Evolutionary conservation across 768 basidiomycete genomes (phyloP).

Genomic region (Glaciozyma martinii): DNA sequence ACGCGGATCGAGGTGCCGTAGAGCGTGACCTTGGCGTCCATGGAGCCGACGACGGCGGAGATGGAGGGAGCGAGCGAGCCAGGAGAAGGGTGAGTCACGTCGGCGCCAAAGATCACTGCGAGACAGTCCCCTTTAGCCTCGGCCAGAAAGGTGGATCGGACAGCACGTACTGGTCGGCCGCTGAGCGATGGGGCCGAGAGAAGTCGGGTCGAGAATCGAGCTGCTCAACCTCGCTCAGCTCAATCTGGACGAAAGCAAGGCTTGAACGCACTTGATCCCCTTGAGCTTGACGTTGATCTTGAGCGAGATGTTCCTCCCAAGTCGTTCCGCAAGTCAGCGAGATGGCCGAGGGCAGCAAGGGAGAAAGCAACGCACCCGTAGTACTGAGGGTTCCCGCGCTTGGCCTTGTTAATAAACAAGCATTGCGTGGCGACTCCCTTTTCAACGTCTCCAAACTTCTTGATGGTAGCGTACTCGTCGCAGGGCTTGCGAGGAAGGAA

Average conservation of each 20-base stretch:
- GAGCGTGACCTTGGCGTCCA: slow-evolving; percentile 11
- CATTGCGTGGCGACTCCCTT: slow-evolving; percentile 31
- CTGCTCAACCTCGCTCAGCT: too few relatives aligned
- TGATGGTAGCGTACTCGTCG: slow-evolving; percentile 2
- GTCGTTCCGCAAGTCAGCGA: slow-evolving; percentile 5
- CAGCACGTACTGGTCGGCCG: slow-evolving; percentile 2
- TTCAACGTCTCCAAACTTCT: slow-evolving; percentile 21
- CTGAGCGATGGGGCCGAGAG: slow-evolving; percentile 15
- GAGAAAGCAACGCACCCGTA: not conserved
- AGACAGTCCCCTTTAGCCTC: slow-evolving; percentile 5
- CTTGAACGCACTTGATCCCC: too few relatives aligned
- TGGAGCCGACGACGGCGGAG: slow-evolving; percentile 26
- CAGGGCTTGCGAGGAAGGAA: slow-evolving; percentile 13
- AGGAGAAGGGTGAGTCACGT: slow-evolving; percentile 26
- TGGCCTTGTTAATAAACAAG: slow-evolving; percentile 28
- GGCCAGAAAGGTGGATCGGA: not conserved
- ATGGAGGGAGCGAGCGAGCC: slow-evolving; percentile 24
- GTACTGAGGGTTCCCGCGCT: slow-evolving; percentile 18
- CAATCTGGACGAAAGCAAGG: too few relatives aligned
- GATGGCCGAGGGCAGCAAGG: not conserved
- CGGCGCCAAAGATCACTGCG: not conserved
- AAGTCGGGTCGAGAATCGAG: slow-evolving; percentile 6
- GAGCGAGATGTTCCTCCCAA: slow-evolving; percentile 16
- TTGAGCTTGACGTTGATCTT: slow-evolving; percentile 28
- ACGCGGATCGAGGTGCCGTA: slow-evolving; percentile 17